These are phyloP conservation scores for Thalassia testudinum DNA, from an alignment of 116 monocot genomes.

Conservation along the genomic window DNA sequence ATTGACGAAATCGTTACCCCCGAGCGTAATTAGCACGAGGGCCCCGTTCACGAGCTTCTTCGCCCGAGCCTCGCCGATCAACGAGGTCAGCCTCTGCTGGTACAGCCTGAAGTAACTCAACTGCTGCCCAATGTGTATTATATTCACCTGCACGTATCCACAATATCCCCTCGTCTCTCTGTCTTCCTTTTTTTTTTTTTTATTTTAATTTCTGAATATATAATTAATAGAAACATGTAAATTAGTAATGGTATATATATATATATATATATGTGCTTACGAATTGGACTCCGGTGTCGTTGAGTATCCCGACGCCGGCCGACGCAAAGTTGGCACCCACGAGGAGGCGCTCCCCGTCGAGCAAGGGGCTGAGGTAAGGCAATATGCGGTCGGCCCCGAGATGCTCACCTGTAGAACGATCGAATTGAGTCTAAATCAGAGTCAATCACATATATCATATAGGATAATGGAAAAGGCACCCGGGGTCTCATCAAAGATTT, in stretches of 20 bases:
- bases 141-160: conserved; percentile 22
- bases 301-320: conserved; percentile 28
- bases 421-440: no score
- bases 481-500: no score
- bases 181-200: not conserved
- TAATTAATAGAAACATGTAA: not conserved
- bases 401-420: conserved; percentile 10
- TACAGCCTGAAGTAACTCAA: conserved; percentile 33
- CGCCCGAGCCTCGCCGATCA: conserved; percentile 20
- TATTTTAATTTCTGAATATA: not conserved
- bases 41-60: conserved; percentile 15
- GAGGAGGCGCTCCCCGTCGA: conserved; percentile 21
- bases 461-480: no score
- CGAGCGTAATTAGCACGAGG: conserved; percentile 40
- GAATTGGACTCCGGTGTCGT: conserved; percentile 35
- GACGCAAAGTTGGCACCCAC: conserved; percentile 33
- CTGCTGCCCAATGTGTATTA: conserved; percentile 28
- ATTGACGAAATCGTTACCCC: conserved; percentile 60
- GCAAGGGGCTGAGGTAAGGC: conserved; percentile 24
- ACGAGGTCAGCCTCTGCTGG: conserved; percentile 15
- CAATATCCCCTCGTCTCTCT: no score
- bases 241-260: not conserved
- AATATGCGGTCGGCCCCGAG: conserved; percentile 11
- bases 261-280: conserved; percentile 5
- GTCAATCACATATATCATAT: no score